These are phyloP conservation scores for Lotus japonicus DNA, from an alignment of 306 rosid species.

Conservation along the genomic window DNA sequence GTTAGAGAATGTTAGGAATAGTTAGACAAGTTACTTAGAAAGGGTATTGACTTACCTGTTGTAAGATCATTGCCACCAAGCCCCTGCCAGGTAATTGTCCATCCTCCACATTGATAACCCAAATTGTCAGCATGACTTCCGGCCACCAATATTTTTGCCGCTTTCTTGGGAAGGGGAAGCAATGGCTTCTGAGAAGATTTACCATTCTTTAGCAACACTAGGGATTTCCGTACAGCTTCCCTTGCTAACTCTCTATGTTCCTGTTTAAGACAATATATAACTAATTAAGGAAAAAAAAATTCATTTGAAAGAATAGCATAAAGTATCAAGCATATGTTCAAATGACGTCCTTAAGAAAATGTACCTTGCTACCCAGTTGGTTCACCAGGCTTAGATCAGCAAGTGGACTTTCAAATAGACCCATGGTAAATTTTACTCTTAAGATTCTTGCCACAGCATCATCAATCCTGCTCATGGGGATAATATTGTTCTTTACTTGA, in stretches of 20 bases:
- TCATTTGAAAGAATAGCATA: neutral
- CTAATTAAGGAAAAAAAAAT: neutral
- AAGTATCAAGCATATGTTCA: neutral
- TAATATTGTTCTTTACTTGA: conserved; percentile 29
- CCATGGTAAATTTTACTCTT: conserved; percentile 33
- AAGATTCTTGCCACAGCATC: conserved; percentile 41
- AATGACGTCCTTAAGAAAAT: neutral
- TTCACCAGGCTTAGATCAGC: conserved; percentile 30
- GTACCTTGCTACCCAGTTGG: conserved; percentile 37
- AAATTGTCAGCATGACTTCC: conserved; percentile 89
- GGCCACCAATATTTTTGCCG: conserved; percentile 64
- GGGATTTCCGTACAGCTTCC: conserved; percentile 84
- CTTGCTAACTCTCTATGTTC: conserved; percentile 86
- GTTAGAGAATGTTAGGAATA: no score
- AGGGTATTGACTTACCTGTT: conserved; percentile 39
- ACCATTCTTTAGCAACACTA: conserved; percentile 78
- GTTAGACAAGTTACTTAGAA: no score
- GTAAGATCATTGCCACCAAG: conserved; percentile 65
- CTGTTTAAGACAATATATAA: conserved; percentile 32
- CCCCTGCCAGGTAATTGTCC: conserved; percentile 98
- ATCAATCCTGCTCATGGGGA: conserved; percentile 34
- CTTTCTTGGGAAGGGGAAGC: conserved; percentile 89
- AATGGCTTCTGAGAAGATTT: conserved; percentile 41
- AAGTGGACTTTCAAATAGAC: conserved; percentile 37
- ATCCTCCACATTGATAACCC: conserved; percentile 95